Conservation (phyloP, 345 rosid genomes). For the Carallia brachiata region DNA sequence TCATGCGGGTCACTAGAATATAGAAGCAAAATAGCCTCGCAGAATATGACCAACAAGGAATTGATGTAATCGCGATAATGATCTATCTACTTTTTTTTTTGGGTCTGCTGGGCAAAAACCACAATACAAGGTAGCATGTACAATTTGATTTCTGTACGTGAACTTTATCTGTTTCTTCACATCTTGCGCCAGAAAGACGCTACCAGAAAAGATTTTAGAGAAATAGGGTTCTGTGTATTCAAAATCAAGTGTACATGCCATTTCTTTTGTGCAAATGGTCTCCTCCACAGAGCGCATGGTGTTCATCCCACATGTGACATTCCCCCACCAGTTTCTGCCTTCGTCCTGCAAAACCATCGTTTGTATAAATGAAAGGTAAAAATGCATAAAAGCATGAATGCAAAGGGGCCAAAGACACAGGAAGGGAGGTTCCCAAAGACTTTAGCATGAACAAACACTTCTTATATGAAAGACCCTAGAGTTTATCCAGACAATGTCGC, state of each 20-base stretch:
- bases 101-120: too few relatives aligned
- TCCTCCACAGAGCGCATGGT: neutral
- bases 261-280: neutral
- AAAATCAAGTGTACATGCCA: too few relatives aligned
- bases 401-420: neutral
- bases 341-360: constrained; percentile 49
- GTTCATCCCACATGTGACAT: constrained; percentile 64
- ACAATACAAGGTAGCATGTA: too few relatives aligned
- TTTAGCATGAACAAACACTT: neutral
- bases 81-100: too few relatives aligned
- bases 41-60: too few relatives aligned
- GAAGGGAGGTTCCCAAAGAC: neutral
- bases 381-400: neutral
- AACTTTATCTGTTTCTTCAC: too few relatives aligned
- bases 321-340: constrained; percentile 59
- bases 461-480: neutral
- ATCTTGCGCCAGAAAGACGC: too few relatives aligned
- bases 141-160: too few relatives aligned
- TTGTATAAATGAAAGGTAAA: neutral
- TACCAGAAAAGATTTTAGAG: neutral
- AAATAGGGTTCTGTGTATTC: neutral
- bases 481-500: neutral
- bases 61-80: too few relatives aligned
- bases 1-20: too few relatives aligned
- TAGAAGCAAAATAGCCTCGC: too few relatives aligned